Evolutionary conservation across 2,329 filamentous ascomycete species (phyloP).

Genomic region (Penicillium palitans): DNA sequence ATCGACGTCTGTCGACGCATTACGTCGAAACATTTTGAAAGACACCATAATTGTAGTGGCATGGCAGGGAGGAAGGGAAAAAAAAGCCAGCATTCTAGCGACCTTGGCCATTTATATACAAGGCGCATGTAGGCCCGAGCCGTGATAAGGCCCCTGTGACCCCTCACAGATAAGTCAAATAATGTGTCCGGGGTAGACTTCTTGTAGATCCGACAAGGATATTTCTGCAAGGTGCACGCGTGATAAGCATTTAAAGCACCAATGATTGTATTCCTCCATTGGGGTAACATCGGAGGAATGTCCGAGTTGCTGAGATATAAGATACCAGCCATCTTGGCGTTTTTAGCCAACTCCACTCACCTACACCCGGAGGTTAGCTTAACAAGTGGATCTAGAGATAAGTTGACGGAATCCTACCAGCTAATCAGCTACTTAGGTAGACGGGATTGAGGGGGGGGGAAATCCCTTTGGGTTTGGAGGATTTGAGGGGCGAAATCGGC

Average conservation of each 20-base stretch:
- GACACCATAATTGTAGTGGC: constrained; percentile 13
- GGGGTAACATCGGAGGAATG: constrained; percentile 5
- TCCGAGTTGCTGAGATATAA: neutral
- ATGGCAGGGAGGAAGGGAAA: neutral
- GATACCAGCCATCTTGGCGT: neutral
- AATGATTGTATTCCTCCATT: constrained; percentile 3
- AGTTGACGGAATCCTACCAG: neutral
- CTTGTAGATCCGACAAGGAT: constrained; percentile 11
- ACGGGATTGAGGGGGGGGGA: neutral
- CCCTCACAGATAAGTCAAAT: constrained; percentile 14
- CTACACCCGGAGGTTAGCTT: neutral
- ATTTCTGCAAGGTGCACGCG: neutral
- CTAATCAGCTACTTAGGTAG: no score
- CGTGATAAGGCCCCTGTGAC: constrained; percentile 1
- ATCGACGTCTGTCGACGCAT: constrained; percentile 11
- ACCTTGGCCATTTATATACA: neutral
- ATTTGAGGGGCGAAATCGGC: neutral
- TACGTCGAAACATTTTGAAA: constrained; percentile 15
- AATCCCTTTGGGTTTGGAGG: neutral
- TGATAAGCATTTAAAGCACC: constrained; percentile 9
- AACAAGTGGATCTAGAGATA: neutral
- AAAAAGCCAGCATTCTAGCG: neutral
- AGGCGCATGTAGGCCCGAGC: neutral
- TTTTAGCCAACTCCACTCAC: neutral
- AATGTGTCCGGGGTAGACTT: neutral